These are phyloP conservation scores for Sambucus nigra DNA, from an alignment of 129 eudicot species.

Conservation along the genomic window DNA sequence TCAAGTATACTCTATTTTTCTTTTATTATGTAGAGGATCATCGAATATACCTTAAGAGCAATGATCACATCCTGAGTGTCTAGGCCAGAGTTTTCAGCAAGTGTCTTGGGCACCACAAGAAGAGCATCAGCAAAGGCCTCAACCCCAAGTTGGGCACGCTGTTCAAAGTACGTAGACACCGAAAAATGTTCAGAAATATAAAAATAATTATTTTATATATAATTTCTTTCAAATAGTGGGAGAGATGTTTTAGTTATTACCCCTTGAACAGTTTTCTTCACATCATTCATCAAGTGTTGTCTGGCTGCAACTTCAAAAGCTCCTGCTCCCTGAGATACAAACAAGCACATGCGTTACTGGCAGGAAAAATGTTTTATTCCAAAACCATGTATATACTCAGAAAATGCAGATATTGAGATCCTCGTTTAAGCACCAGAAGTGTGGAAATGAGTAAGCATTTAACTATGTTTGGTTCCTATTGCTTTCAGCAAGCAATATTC, in stretches of 20 bases:
- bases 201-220: background rate
- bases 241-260: slow-evolving; percentile 26
- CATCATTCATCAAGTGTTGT: slow-evolving; percentile 70
- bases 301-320: slow-evolving; percentile 99
- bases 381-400: background rate
- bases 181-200: slow-evolving; percentile 8
- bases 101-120: slow-evolving; percentile 88
- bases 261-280: slow-evolving; percentile 94
- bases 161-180: slow-evolving; percentile 12
- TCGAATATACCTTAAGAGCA: slow-evolving; percentile 61
- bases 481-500: no score
- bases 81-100: slow-evolving; percentile 95
- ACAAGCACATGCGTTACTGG: slow-evolving; percentile 6
- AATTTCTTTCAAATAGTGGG: background rate
- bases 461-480: no score
- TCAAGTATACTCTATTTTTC: background rate
- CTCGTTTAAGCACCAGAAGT: no score
- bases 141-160: slow-evolving; percentile 98
- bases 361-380: slow-evolving; percentile 2
- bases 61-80: slow-evolving; percentile 87
- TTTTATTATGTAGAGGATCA: background rate
- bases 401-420: no score
- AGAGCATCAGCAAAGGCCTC: slow-evolving; percentile 98
- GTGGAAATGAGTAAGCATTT: no score
- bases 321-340: slow-evolving; percentile 76